Base-by-base conservation (phyloP, 768 basidiomycete species). In the Paxillus involutus region DNA sequence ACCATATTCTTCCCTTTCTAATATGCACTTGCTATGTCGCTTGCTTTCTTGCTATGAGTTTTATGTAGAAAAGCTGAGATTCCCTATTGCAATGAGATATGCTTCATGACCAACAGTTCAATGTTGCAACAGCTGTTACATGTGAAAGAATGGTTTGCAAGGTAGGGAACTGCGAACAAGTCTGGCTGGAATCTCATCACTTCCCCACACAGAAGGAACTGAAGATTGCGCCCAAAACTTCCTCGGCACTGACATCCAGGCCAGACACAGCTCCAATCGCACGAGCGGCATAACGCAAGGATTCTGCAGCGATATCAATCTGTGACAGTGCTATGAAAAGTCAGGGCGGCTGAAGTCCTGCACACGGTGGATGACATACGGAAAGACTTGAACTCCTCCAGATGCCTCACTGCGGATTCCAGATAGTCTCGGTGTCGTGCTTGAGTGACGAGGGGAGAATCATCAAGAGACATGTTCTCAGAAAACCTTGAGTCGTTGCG, bases 161-260 rank as follows among this genome's bases (percentile, higher is more conserved):
- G 39, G 39, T 40, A n/a, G 17, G 39, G 39, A 40, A 40, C 7
- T 8, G 17, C n/a, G 19, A 40, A 40, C 17, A 47, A 10, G 6
- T 16, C 21, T 17, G 7, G 10, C 29, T 39, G 2, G 9, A 35
- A 17, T 45, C 29, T 16, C 16, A 13, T 62, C 49, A 91, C 73
- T 94, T 92, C 36, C 93, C 93, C 48, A 95, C 91, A 64, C 94
- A 96, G 69, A 96, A 96, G 47, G 90, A 88, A 33, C 79, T 77
- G 65, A 96, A 96, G 24, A 96, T 80, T 17, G 81, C 81, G 53
- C 93, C 91, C 19, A 96, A 69, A 8, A 95, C 77, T 55, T 95
- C 91, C 62, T 96, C 94, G 12, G 86, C 83, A 44, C 86, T 86
- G 51, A 96, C 86, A 36, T 60, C 58, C 8, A 79, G 65, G 4